A percentile compares a stretch with the other conserved stretches of the same genome.
These are phyloP conservation scores for Eucalyptus marginata DNA, from an alignment of 345 rosid species.

Conservation along the genomic window DNA sequence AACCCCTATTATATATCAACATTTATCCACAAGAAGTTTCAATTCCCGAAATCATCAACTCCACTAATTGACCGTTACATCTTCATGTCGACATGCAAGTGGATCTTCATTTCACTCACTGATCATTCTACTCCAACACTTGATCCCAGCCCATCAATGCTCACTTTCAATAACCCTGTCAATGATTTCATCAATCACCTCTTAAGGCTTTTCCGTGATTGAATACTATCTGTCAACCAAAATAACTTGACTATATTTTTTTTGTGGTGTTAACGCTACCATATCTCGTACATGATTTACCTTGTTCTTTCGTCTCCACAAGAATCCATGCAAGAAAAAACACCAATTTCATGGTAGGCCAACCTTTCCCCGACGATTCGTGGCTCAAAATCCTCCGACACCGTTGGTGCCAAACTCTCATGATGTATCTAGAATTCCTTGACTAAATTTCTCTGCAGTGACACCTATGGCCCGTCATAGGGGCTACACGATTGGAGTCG, in stretches of 20 bases:
- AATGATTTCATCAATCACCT: background rate
- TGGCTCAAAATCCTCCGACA: background rate
- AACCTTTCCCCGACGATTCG: background rate
- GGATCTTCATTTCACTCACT: background rate
- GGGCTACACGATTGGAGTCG: background rate
- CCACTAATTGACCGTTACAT: background rate
- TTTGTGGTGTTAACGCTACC: background rate
- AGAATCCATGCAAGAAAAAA: background rate
- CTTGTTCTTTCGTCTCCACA: background rate
- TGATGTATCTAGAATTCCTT: background rate
- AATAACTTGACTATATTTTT: background rate
- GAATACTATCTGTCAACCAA: accelerated
- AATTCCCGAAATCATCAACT: background rate
- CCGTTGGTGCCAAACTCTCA: background rate
- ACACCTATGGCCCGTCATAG: background rate
- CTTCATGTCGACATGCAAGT: background rate
- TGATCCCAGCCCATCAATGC: background rate
- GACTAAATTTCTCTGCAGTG: background rate
- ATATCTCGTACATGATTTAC: background rate
- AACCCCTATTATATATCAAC: background rate
- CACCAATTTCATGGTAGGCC: background rate
- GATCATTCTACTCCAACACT: background rate
- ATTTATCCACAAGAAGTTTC: background rate
- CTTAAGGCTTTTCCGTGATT: accelerated
- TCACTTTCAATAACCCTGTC: background rate